These are phyloP conservation scores for Ceratocystis huliohia DNA, from an alignment of 2,329 filamentous ascomycete genomes.

Conservation along the genomic window DNA sequence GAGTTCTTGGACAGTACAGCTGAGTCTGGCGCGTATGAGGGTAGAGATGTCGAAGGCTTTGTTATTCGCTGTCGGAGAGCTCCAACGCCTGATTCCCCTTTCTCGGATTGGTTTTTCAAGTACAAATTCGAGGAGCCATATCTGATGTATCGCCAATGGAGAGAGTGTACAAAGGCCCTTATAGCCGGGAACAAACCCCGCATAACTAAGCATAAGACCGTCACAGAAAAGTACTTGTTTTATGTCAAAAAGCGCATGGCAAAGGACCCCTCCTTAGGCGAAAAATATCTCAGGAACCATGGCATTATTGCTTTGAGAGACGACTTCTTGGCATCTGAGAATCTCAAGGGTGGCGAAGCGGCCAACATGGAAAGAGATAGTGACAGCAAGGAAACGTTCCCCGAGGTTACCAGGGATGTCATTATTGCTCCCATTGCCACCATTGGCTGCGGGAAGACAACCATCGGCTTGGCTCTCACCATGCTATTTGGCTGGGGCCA, in stretches of 20 bases:
- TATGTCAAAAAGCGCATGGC: slow-evolving; percentile 67
- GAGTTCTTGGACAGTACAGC: slow-evolving; percentile 71
- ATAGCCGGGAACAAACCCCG: slow-evolving; percentile 63
- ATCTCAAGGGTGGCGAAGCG: slow-evolving; percentile 78
- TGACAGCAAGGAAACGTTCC: slow-evolving; percentile 31
- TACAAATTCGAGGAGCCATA: slow-evolving; percentile 99
- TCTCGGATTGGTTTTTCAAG: slow-evolving; percentile 98
- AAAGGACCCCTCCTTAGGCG: slow-evolving; percentile 52
- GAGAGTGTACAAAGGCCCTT: slow-evolving; percentile 85
- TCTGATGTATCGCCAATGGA: slow-evolving; percentile 96
- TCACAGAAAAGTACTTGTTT: slow-evolving; percentile 80
- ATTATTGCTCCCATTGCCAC: slow-evolving; percentile 86
- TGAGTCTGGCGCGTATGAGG: slow-evolving; percentile 78
- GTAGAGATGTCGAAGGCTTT: slow-evolving; percentile 90
- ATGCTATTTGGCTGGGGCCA: slow-evolving; percentile 86
- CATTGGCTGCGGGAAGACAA: slow-evolving; percentile 94
- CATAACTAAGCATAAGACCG: slow-evolving; percentile 73
- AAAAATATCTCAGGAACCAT: slow-evolving; percentile 73
- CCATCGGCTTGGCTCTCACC: slow-evolving; percentile 65
- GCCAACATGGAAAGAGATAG: slow-evolving; percentile 56
- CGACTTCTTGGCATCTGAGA: slow-evolving; percentile 71
- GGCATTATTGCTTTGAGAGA: slow-evolving; percentile 87
- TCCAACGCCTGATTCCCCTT: slow-evolving; percentile 41
- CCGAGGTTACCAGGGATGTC: slow-evolving; percentile 51
- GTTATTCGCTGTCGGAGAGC: slow-evolving; percentile 77